A percentile compares a stretch with the other conserved stretches of the same genome.
Conservation (phyloP, 169 alveolate species). For the Prorocentrum cordatum region DNA sequence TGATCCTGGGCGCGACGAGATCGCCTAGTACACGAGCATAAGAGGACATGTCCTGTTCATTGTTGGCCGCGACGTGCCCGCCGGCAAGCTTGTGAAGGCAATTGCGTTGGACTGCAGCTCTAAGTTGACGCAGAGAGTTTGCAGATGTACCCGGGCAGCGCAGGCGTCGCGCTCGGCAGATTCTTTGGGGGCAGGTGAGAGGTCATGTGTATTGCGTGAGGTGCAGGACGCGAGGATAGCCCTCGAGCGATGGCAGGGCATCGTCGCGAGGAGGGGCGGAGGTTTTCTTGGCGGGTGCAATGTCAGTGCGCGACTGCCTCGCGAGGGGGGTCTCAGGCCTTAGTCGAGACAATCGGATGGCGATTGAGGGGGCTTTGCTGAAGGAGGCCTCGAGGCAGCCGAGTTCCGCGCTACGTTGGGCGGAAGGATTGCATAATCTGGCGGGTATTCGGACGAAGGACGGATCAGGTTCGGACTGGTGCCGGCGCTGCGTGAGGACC, state of each 20-base stretch:
- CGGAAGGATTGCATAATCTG: not conserved
- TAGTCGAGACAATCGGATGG: slow-evolving; percentile 3
- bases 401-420: not conserved
- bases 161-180: not conserved
- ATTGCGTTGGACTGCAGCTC: not conserved
- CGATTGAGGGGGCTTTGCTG: slow-evolving; percentile 14
- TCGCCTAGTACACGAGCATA: not conserved
- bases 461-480: not conserved
- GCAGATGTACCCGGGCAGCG: not conserved
- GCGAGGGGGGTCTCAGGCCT: not conserved
- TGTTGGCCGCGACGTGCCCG: not conserved
- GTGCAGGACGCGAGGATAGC: not conserved
- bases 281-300: not conserved
- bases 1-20: not conserved
- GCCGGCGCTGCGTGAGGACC: not conserved
- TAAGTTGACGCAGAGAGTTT: not conserved
- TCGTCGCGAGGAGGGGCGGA: not conserved
- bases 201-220: not conserved
- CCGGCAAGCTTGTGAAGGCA: not conserved
- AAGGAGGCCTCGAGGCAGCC: not conserved
- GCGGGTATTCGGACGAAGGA: not conserved
- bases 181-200: not conserved
- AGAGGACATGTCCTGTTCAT: not conserved
- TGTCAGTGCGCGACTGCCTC: not conserved
- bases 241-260: not conserved